Evolutionary conservation across 768 basidiomycete species (phyloP).

Genomic region (Lentinula sp.): DNA sequence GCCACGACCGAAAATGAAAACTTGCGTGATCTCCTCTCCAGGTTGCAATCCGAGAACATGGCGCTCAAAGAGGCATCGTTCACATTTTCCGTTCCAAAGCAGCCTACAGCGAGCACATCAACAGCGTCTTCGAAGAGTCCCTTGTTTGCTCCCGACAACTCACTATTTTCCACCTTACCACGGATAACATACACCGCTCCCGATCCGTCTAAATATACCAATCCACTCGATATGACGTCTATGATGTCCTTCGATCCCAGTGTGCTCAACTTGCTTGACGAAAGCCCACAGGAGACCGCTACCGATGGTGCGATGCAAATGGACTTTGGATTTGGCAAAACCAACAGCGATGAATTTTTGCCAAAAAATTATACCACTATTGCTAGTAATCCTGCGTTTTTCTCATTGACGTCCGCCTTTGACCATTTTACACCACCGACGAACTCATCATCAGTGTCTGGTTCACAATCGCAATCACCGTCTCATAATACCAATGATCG

Average conservation of each 20-base stretch:
- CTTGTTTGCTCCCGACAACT: slow-evolving; percentile 23
- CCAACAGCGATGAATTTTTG: slow-evolving; percentile 34
- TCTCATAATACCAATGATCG: slow-evolving; percentile 12
- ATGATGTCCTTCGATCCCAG: slow-evolving; percentile 66
- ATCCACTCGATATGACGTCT: slow-evolving; percentile 59
- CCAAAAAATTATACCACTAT: slow-evolving; percentile 68
- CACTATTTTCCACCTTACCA: slow-evolving; percentile 15
- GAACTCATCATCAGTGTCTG: slow-evolving; percentile 8
- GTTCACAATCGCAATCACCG: not conserved
- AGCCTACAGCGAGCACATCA: slow-evolving; percentile 13
- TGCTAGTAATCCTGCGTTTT: slow-evolving; percentile 79
- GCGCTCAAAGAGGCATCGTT: slow-evolving; percentile 76
- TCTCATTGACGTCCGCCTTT: slow-evolving; percentile 66
- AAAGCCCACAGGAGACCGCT: slow-evolving; percentile 46
- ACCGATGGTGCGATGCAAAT: slow-evolving; percentile 55
- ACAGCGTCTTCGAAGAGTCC: slow-evolving; percentile 14
- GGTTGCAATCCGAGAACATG: slow-evolving; percentile 85
- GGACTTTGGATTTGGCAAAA: slow-evolving; percentile 52
- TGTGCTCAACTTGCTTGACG: slow-evolving; percentile 61
- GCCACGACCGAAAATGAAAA: slow-evolving; percentile 81
- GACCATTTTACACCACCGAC: slow-evolving; percentile 32
- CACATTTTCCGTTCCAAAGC: slow-evolving; percentile 72
- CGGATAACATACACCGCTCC: slow-evolving; percentile 20
- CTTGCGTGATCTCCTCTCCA: slow-evolving; percentile 75
- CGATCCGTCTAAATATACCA: slow-evolving; percentile 30